Conservation (phyloP, 2,329 filamentous ascomycete genomes). For the Claviceps citrina region DNA sequence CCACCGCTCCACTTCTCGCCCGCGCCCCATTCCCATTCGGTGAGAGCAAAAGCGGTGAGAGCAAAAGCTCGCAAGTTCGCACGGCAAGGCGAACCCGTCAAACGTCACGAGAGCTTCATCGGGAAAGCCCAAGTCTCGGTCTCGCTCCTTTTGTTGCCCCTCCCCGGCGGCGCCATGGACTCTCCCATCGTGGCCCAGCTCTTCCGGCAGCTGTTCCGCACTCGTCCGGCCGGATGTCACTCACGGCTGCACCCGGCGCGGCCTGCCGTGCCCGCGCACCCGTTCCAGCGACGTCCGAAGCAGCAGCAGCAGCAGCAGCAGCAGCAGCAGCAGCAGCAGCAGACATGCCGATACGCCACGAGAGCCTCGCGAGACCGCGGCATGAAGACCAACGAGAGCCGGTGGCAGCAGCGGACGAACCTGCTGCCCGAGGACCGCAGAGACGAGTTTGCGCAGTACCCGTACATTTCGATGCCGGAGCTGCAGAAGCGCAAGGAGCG, state of each 20-base stretch:
- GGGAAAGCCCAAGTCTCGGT: too few relatives aligned
- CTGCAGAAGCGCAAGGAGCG: conserved; percentile 58
- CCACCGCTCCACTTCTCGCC: too few relatives aligned
- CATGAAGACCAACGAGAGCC: conserved; percentile 42
- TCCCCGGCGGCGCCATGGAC: conserved; percentile 47
- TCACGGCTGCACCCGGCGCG: conserved; percentile 7
- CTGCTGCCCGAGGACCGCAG: conserved; percentile 61
- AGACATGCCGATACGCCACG: conserved; percentile 14
- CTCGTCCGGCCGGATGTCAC: conserved; percentile 27
- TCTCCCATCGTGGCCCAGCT: conserved; percentile 62
- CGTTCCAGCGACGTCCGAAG: not conserved
- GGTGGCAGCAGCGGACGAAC: conserved; percentile 75
- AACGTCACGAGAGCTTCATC: conserved; percentile 2
- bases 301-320: conserved; percentile 8
- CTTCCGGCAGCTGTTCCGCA: conserved; percentile 73
- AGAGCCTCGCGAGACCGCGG: conserved; percentile 22
- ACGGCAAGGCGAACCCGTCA: not conserved
- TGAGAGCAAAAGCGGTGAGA: too few relatives aligned
- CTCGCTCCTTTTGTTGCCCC: not conserved
- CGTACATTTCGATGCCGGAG: conserved; percentile 70
- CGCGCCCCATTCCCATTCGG: too few relatives aligned
- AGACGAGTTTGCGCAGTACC: conserved; percentile 68
- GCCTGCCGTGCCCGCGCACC: conserved; percentile 1
- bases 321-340: conserved; percentile 9
- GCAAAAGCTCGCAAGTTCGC: too few relatives aligned